Evolutionary conservation across 306 rosid species (phyloP).

Genomic region (Purshia tridentata): DNA sequence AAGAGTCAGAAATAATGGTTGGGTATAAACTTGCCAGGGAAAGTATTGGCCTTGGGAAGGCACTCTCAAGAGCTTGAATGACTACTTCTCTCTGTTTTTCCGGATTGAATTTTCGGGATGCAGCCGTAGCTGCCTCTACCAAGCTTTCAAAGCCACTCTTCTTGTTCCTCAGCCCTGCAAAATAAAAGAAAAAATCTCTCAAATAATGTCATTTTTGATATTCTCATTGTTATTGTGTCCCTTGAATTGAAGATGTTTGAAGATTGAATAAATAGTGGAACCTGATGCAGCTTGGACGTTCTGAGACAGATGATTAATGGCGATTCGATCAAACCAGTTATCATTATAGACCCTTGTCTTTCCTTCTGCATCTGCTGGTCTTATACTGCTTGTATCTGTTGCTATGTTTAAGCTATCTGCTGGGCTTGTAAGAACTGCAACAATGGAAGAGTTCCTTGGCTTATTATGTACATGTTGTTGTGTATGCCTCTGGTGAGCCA

Average conservation of each 20-base stretch:
- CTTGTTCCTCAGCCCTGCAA: slow-evolving; percentile 56
- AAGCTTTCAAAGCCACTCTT: slow-evolving; percentile 79
- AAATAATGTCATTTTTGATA: neutral
- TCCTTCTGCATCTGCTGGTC: slow-evolving; percentile 2
- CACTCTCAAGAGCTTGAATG: slow-evolving; percentile 54
- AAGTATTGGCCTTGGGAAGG: slow-evolving; percentile 66
- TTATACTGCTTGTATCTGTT: neutral
- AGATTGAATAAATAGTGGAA: slow-evolving; percentile 26
- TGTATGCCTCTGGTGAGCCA: slow-evolving; percentile 28
- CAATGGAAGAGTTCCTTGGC: slow-evolving; percentile 26
- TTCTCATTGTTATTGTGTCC: neutral
- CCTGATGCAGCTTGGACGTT: slow-evolving; percentile 83
- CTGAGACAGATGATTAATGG: slow-evolving; percentile 65
- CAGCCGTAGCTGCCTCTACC: slow-evolving; percentile 66
- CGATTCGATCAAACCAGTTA: slow-evolving; percentile 68
- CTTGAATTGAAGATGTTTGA: too few species aligned
- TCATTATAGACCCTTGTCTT: slow-evolving; percentile 44
- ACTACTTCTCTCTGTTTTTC: slow-evolving; percentile 53
- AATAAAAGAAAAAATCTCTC: neutral
- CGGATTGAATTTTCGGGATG: slow-evolving; percentile 43
- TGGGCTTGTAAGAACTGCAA: slow-evolving; percentile 51
- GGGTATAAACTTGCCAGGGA: slow-evolving; percentile 50
- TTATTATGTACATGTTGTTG: neutral
- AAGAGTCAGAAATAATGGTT: neutral
- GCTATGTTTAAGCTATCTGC: slow-evolving; percentile 18